Conservation (phyloP, 371 early-diverging fungal genomes). For the Catenaria anguillulae region DNA sequence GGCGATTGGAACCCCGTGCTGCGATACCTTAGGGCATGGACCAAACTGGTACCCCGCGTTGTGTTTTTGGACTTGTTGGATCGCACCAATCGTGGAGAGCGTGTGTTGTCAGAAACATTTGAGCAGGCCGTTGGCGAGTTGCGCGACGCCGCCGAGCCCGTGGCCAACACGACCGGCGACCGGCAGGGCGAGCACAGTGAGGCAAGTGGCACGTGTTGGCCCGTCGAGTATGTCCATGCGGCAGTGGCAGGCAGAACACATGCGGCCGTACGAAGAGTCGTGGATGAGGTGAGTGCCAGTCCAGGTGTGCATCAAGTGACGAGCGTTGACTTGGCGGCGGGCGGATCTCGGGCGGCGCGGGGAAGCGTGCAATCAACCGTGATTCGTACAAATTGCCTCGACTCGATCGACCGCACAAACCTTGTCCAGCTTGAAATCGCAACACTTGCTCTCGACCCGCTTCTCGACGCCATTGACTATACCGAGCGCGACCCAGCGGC, state of each 20-base stretch:
- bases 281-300: too few species aligned
- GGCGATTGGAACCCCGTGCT: not conserved
- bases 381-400: slow-evolving; percentile 97
- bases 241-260: too few species aligned
- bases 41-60: not conserved
- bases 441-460: slow-evolving; percentile 72
- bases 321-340: too few species aligned
- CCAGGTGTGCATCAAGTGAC: too few species aligned
- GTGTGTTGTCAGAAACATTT: not conserved
- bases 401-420: slow-evolving; percentile 98
- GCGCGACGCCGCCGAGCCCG: not conserved
- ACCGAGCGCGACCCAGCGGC: not conserved
- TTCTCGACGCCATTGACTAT: too few species aligned
- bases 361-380: slow-evolving; percentile 81
- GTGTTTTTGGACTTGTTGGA: not conserved
- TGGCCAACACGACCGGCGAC: too few species aligned
- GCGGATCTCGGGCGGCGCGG: too few species aligned
- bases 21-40: not conserved
- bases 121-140: not conserved
- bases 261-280: too few species aligned
- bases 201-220: too few species aligned
- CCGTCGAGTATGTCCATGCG: too few species aligned
- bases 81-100: not conserved
- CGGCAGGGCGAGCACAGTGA: too few species aligned
- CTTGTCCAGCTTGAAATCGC: slow-evolving; percentile 94